Conservation (phyloP, 345 rosid species). For the Eutrema heterophyllum region DNA sequence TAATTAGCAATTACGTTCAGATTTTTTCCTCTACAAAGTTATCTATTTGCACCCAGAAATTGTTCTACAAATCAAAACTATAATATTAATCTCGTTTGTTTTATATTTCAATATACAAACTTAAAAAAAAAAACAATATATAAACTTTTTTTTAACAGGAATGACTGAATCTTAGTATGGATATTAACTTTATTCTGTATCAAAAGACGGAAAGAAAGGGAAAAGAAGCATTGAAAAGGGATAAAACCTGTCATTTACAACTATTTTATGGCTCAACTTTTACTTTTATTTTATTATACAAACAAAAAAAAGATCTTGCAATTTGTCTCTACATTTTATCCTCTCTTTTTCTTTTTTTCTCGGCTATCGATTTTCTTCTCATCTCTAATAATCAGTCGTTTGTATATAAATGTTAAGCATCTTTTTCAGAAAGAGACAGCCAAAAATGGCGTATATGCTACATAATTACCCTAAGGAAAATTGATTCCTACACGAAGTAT, state of each 20-base stretch:
- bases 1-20: too few species aligned
- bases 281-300: background rate
- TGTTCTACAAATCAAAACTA: too few species aligned
- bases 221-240: conserved; percentile 12
- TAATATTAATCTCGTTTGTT: background rate
- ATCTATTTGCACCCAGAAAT: too few species aligned
- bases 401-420: conserved; percentile 25
- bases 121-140: too few species aligned
- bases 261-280: background rate
- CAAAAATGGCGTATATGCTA: conserved; percentile 9
- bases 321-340: conserved; percentile 14
- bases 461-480: conserved; percentile 14
- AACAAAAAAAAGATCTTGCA: conserved; percentile 1
- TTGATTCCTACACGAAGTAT: too few species aligned
- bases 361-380: background rate
- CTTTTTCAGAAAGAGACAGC: conserved; percentile 21
- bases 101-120: background rate
- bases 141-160: background rate
- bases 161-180: conserved; percentile 10
- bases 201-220: background rate
- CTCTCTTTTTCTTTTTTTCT: background rate
- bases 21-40: too few species aligned
- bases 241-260: conserved; percentile 23
- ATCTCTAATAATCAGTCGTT: conserved; percentile 14
- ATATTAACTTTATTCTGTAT: conserved; percentile 6